A percentile compares a stretch with the other conserved stretches of the same genome.
Conservation (phyloP, 208 protist genomes). For the Leishmania aethiopica region DNA sequence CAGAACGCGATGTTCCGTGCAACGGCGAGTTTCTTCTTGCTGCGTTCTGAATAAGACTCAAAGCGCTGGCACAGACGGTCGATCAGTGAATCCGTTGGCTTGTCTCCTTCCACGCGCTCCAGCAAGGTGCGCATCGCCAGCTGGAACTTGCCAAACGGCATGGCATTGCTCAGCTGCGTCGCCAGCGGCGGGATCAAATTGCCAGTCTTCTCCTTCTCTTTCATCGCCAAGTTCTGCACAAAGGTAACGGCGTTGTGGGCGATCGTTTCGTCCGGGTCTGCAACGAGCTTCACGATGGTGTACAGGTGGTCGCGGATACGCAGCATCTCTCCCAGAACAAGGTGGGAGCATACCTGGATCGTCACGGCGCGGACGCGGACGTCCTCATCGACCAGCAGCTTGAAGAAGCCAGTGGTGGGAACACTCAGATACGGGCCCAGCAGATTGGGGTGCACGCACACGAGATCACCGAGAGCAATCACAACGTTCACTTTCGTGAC, state of each 20-base stretch:
- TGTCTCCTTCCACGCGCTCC: slow-evolving; percentile 89
- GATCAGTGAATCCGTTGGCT: slow-evolving; percentile 88
- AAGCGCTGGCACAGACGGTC: slow-evolving; percentile 89
- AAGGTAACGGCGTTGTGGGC: slow-evolving; percentile 86
- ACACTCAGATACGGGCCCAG: slow-evolving; percentile 79
- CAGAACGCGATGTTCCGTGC: slow-evolving; percentile 88
- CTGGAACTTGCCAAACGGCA: slow-evolving; percentile 85
- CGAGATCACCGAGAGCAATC: slow-evolving; percentile 87
- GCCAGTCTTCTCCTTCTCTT: slow-evolving; percentile 88
- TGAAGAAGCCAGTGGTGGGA: slow-evolving; percentile 81
- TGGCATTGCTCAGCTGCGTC: slow-evolving; percentile 68
- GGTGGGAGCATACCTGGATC: slow-evolving; percentile 91
- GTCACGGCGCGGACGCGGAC: slow-evolving; percentile 86
- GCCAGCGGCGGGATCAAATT: slow-evolving; percentile 90
- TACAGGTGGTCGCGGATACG: slow-evolving; percentile 88
- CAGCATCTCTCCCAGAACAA: slow-evolving; percentile 91
- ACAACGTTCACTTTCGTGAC: slow-evolving; percentile 89
- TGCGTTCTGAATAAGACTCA: slow-evolving; percentile 75
- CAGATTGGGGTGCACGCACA: slow-evolving; percentile 89
- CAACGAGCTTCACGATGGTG: slow-evolving; percentile 87
- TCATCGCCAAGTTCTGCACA: slow-evolving; percentile 89
- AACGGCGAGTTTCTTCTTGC: slow-evolving; percentile 66
- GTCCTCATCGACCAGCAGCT: slow-evolving; percentile 85
- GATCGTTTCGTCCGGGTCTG: slow-evolving; percentile 86
- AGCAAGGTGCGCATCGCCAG: slow-evolving; percentile 83